These are phyloP conservation scores for Allodekkera sacchari DNA, from an alignment of 805 yeast genomes.

Conservation along the genomic window DNA sequence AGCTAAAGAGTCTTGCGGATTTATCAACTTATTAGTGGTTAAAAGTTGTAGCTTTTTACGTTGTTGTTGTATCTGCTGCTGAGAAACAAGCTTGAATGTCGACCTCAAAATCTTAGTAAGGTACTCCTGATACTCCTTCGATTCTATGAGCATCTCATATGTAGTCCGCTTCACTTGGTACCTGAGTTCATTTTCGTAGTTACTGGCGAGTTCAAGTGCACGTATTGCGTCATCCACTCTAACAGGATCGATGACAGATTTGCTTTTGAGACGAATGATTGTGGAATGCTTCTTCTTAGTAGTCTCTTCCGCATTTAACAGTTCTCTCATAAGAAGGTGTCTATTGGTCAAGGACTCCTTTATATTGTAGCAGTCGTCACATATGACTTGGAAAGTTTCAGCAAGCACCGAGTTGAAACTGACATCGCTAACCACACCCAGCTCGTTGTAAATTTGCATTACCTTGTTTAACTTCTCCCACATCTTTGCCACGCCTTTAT, in stretches of 20 bases:
- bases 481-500: slow-evolving; percentile 66
- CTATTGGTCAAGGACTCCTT: slow-evolving; percentile 92
- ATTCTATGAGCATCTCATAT: slow-evolving; percentile 74
- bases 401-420: slow-evolving; percentile 68
- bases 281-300: slow-evolving; percentile 62
- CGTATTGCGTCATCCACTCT: slow-evolving; percentile 87
- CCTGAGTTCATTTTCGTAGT: slow-evolving; percentile 67
- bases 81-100: slow-evolving; percentile 49
- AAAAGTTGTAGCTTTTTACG: slow-evolving; percentile 68
- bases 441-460: slow-evolving; percentile 62
- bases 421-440: slow-evolving; percentile 62
- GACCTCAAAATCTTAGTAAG: slow-evolving; percentile 43
- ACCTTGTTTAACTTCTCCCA: slow-evolving; percentile 76
- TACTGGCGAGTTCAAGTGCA: slow-evolving; percentile 69
- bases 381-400: slow-evolving; percentile 59
- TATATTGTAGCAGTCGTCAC: slow-evolving; percentile 73
- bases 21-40: slow-evolving; percentile 42
- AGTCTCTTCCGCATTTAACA: slow-evolving; percentile 66
- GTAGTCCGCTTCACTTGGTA: slow-evolving; percentile 75
- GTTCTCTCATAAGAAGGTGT: slow-evolving; percentile 86
- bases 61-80: slow-evolving; percentile 77
- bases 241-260: slow-evolving; percentile 70
- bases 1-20: slow-evolving; percentile 38
- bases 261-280: slow-evolving; percentile 64
- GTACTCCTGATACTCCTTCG: slow-evolving; percentile 47